Base-by-base conservation (phyloP, 129 eudicot genomes). In the Deinandra increscens region DNA sequence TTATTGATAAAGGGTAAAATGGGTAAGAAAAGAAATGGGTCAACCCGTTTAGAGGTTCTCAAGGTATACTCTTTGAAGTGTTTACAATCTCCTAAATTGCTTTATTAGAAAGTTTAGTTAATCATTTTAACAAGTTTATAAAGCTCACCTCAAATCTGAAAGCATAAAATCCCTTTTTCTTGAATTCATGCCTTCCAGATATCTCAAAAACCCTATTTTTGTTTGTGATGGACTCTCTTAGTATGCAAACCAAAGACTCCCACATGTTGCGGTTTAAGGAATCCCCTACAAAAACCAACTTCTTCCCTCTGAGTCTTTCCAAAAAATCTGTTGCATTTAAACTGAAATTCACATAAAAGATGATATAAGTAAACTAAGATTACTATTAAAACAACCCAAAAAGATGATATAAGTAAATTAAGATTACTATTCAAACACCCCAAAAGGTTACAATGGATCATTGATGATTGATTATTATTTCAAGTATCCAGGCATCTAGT, bases 251-350 rank as follows among this genome's bases (percentile, higher is more conserved):
- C 67, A 94, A 92, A 65, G 99, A 94, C 77, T 94, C 99, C 99
- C 99, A 89, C 99, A 94, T 94, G 81, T 94, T 94, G 64, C 99
- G 82, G 69, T 94, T 94, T 41, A 94, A 72, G 14, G 99, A 94
- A 73, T 94, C 97, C 43, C 99, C 99, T 39, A 94, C 95, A 63
- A 94, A 89, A 44, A 89, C 97, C 61, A 94, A 78, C 79, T 87
- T 85, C 77, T 87, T 78, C 61, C 90, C 97, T 80, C 86, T 85
- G 6, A 94, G 86, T 67, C 97, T 85, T 76, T 89, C 88, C 41
- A 94, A 84, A 80, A 94, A 94, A 69, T 94, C 99, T 37, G 92
- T 89, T 12, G 93, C 84, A 74, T 94, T 85, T 39, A 91, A 75
- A 69, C 97, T 91, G 82, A 68, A 18, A 73, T 58, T 5, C 63